Evolutionary conservation across 352 stramenopile genomes (phyloP).

Genomic region (Pythium periplocum): DNA sequence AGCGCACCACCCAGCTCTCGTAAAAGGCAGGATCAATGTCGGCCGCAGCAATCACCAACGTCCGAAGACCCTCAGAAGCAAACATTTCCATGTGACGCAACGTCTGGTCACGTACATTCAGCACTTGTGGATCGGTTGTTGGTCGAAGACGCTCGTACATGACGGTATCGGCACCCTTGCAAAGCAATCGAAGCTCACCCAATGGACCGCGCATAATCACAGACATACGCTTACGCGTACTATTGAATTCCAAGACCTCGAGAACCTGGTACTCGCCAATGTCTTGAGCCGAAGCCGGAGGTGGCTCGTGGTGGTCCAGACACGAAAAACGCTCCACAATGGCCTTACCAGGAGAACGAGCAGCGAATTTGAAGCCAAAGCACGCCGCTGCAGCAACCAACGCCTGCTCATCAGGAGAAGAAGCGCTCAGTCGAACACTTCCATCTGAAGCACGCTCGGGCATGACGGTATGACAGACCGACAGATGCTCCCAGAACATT

Average conservation of each 20-base stretch:
- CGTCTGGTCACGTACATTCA: conserved; percentile 57
- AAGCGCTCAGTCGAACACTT: conserved; percentile 83
- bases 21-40: conserved; percentile 60
- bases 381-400: conserved; percentile 76
- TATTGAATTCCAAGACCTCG: conserved; percentile 94
- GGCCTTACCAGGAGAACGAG: conserved; percentile 61
- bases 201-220: conserved; percentile 71
- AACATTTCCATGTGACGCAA: conserved; percentile 87
- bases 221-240: conserved; percentile 94
- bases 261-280: conserved; percentile 80
- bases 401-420: conserved; percentile 89
- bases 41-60: conserved; percentile 78
- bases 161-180: conserved; percentile 87
- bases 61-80: conserved; percentile 84
- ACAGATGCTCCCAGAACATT: conserved; percentile 83
- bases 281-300: conserved; percentile 16
- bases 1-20: conserved; percentile 57
- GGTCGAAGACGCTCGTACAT: conserved; percentile 79
- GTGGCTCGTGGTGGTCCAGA: conserved; percentile 18
- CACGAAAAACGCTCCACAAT: conserved; percentile 73
- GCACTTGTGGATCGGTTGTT: conserved; percentile 37
- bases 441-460: conserved; percentile 91
- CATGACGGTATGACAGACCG: conserved; percentile 96
- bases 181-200: conserved; percentile 68
- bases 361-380: conserved; percentile 82